Conservation (phyloP, 148 eudicot genomes). For the Rhododendron mucronatum region DNA sequence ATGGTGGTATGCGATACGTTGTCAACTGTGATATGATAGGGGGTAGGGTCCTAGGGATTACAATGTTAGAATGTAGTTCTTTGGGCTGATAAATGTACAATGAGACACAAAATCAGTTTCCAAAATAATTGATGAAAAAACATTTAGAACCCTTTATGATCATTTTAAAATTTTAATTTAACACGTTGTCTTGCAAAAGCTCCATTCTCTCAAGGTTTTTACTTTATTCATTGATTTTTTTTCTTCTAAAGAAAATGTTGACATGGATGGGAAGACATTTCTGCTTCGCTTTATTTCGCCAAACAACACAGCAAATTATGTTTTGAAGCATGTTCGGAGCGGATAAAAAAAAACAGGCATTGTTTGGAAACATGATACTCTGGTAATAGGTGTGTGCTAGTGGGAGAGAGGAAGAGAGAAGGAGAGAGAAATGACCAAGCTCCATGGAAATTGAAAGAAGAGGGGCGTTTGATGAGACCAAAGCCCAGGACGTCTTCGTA, state of each 20-base stretch:
- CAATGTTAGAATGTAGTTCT: background rate
- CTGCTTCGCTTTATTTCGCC: background rate
- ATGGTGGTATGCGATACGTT: background rate
- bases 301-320: background rate
- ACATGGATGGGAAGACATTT: background rate
- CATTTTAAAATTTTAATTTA: background rate
- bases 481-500: conserved; percentile 50
- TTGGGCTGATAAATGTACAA: background rate
- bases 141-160: background rate
- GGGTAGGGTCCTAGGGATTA: background rate
- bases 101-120: background rate
- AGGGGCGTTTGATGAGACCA: conserved; percentile 41
- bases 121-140: background rate
- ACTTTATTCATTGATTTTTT: background rate
- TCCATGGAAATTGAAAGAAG: conserved; percentile 48
- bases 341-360: too few species aligned
- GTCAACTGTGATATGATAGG: background rate
- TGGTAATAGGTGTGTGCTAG: background rate
- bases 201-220: background rate
- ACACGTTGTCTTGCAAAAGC: background rate
- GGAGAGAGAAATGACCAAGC: conserved; percentile 34
- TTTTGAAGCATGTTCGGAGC: background rate
- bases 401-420: background rate
- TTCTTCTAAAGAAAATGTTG: background rate
- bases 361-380: background rate